phyloP scores from a whole-genome alignment of 306 rosid species.

The Ammopiptanthus mongolicus region DNA sequence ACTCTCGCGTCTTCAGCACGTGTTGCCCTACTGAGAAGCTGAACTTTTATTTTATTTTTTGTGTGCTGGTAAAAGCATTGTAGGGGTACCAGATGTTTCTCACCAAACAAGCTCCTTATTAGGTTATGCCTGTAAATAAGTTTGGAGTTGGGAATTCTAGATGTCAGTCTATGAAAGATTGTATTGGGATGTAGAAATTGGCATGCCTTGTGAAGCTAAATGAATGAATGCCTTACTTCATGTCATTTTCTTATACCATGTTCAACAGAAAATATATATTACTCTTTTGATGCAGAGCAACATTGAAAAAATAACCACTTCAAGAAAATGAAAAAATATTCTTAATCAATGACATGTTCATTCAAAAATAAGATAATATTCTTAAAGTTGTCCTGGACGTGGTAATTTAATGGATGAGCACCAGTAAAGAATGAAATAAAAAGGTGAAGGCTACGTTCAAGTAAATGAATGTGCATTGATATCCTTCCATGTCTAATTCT shows the following conservation, averaged over 20 bases:
- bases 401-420: too few species aligned
- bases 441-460: too few species aligned
- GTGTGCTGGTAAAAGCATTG: neutral
- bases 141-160: neutral
- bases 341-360: neutral
- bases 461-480: too few species aligned
- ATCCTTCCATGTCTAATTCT: too few species aligned
- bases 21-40: slow-evolving; percentile 1
- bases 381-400: too few species aligned
- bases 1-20: neutral
- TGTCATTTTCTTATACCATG: neutral
- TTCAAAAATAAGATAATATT: neutral
- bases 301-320: neutral
- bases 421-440: too few species aligned
- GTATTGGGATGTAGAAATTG: neutral
- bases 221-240: neutral
- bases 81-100: neutral
- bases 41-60: neutral
- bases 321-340: neutral
- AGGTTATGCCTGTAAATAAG: slow-evolving; percentile 10
- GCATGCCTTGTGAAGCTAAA: neutral
- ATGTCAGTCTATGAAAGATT: neutral
- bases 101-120: slow-evolving; percentile 4
- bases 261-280: neutral
- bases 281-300: neutral